Evolutionary conservation across 345 rosid genomes (phyloP).

Genomic region (Moricandia arvensis): DNA sequence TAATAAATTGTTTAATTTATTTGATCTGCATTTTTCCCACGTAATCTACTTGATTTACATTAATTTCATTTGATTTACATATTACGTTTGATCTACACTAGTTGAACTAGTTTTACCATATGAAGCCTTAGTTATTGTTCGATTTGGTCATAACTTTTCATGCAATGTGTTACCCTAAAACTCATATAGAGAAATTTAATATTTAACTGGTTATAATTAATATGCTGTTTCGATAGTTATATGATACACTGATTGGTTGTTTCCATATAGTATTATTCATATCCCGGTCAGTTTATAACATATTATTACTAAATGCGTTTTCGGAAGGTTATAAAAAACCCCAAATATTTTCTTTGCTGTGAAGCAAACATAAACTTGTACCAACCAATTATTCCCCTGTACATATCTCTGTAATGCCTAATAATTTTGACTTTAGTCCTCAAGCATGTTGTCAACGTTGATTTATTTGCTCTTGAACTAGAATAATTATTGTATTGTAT

Average conservation of each 20-base stretch:
- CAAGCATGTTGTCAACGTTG: constrained; percentile 19
- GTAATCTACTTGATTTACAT: too few species aligned
- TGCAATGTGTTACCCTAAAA: background rate
- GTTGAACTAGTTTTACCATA: too few species aligned
- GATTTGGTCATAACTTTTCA: background rate
- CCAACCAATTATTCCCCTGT: constrained; percentile 28
- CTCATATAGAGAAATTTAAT: background rate
- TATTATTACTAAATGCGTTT: background rate
- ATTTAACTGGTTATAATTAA: background rate
- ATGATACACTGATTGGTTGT: background rate
- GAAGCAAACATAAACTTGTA: constrained; percentile 26
- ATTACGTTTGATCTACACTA: too few species aligned
- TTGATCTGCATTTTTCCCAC: too few species aligned
- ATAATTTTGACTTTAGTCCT: constrained; percentile 18
- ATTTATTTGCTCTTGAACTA: background rate
- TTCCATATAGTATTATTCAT: background rate
- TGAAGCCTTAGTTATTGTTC: background rate
- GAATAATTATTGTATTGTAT: background rate
- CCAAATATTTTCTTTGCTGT: constrained; percentile 20
- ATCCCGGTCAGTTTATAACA: background rate
- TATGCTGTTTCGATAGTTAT: background rate
- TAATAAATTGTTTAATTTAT: too few species aligned
- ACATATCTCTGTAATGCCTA: background rate
- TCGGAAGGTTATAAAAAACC: background rate
- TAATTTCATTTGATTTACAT: too few species aligned